Percentiles rank a stretch among this genome's conserved stretches.
These are phyloP conservation scores for Ascochyta rabiei DNA, from an alignment of 2,329 filamentous ascomycete species.

Conservation along the genomic window DNA sequence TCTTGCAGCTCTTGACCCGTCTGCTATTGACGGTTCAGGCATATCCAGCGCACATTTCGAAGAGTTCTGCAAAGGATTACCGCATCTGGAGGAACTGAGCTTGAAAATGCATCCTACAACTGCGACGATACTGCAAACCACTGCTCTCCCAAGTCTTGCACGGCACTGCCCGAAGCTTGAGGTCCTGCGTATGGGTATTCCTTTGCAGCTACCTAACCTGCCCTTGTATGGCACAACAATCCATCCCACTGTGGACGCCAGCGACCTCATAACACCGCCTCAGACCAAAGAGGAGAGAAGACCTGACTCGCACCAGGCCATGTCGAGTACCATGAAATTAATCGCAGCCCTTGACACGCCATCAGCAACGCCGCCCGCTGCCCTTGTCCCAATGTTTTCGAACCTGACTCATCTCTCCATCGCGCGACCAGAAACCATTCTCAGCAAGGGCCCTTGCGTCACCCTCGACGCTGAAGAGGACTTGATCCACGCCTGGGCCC, in stretches of 20 bases:
- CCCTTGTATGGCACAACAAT: constrained; percentile 12
- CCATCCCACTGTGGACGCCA: constrained; percentile 2
- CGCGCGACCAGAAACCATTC: constrained; percentile 34
- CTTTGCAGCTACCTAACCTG: constrained; percentile 30
- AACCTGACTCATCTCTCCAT: constrained; percentile 36
- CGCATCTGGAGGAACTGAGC: constrained; percentile 29
- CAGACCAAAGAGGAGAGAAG: constrained; percentile 3
- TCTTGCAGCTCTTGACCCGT: constrained; percentile 33
- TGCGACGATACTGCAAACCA: constrained; percentile 27
- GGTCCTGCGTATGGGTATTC: constrained; percentile 35
- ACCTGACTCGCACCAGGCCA: constrained; percentile 12
- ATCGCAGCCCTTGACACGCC: not conserved
- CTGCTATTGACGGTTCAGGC: constrained; percentile 36
- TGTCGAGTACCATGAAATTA: constrained; percentile 5
- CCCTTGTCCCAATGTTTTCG: constrained; percentile 29
- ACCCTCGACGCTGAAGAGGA: constrained; percentile 34
- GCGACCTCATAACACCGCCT: constrained; percentile 17
- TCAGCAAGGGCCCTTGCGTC: constrained; percentile 28
- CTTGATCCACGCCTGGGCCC: constrained; percentile 37
- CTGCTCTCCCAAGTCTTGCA: constrained; percentile 36
- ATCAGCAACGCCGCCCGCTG: not conserved
- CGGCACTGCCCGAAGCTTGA: constrained; percentile 34
- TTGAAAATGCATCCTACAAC: constrained; percentile 39
- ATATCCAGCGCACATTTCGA: constrained; percentile 37
- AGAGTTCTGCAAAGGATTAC: constrained; percentile 31